Evolutionary conservation across 1,284 basidiomycete species (phyloP), one percentile per base, ranked within the genome.

Genomic region (Trichosporon sp.): DNA sequence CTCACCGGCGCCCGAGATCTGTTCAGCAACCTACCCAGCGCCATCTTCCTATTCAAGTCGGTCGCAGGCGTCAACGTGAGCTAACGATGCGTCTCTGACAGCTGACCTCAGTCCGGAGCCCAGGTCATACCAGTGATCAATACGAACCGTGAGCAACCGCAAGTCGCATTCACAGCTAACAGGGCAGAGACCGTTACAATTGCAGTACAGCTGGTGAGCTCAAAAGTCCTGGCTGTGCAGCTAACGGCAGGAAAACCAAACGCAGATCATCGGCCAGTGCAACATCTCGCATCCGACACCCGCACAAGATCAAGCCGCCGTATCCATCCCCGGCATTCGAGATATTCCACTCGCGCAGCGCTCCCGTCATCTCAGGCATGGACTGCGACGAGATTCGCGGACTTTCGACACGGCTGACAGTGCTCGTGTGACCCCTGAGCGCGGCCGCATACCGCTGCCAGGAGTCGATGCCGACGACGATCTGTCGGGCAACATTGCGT

Each of bases 1-100:
- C 82, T 95, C 29, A 90, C 91, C 3, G 91, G 90, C 10, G 89
- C 91, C 0, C 88, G 91, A 70, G 86, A 82, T 58, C 91, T 95
- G 80, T 92, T 95, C 74, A 88, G 91, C 8, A 94, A 91, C 21
- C 83, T 95, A 8, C 90, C 95, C 21, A 94, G 92, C 4, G 93
- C 95, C 10, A 94, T 99, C 70, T 99, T 97, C 78, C 82, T 98
- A 40, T 97, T 99, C 77, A 89, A 92, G 21, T 91, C 92, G 0
- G 90, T 97, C 62, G 95, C 94, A 0, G 90, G 88, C 11, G 83
- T 83, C 5, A 75, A 77, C 34, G 73, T 75, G 61, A 65, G 73
- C 69, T 19, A 46, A 13, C 4, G 10, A 5, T 2, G 7, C 29
- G 27, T 6, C 2, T 6, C 3, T 13, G 3, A 7, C 2, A 10